Conservation (phyloP, 1,284 basidiomycete species). For the Omphalotus olearius region DNA sequence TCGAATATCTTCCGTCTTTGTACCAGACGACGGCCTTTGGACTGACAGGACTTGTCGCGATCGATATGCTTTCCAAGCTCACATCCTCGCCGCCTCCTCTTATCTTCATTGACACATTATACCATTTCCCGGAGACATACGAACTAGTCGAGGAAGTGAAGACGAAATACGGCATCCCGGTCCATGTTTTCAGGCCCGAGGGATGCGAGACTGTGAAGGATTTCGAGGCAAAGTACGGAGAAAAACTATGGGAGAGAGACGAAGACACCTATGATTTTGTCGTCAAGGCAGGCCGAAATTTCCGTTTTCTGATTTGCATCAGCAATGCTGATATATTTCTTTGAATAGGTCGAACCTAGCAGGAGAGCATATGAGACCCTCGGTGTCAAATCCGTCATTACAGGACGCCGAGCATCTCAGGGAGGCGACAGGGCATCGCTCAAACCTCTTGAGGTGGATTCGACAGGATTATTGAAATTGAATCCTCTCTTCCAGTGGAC, state of each 20-base stretch:
- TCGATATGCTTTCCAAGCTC: slow-evolving; percentile 90
- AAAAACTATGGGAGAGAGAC: slow-evolving; percentile 85
- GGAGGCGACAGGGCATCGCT: slow-evolving; percentile 84
- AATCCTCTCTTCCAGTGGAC: slow-evolving; percentile 94
- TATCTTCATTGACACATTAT: slow-evolving; percentile 95
- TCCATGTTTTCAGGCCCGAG: slow-evolving; percentile 81
- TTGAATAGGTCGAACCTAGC: slow-evolving; percentile 82
- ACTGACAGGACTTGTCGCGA: slow-evolving; percentile 85
- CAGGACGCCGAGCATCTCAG: slow-evolving; percentile 89
- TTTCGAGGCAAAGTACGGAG: slow-evolving; percentile 83
- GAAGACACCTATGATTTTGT: slow-evolving; percentile 89
- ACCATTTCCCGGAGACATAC: slow-evolving; percentile 94
- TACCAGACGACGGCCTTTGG: slow-evolving; percentile 95
- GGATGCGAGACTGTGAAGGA: slow-evolving; percentile 66
- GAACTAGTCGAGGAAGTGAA: slow-evolving; percentile 82
- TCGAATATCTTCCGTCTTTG: slow-evolving; percentile 73
- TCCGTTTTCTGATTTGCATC: background rate
- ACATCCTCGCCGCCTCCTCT: slow-evolving; percentile 60
- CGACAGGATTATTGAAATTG: slow-evolving; percentile 89
- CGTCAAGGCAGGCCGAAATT: slow-evolving; percentile 67
- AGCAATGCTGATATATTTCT: slow-evolving; percentile 7
- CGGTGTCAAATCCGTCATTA: slow-evolving; percentile 86
- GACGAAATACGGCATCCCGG: slow-evolving; percentile 66
- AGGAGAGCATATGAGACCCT: slow-evolving; percentile 84
- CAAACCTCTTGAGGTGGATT: slow-evolving; percentile 87